Evolutionary conservation across 75 land plant species (phyloP), one percentile per base, ranked within the genome.

Genomic region (Picea glauca): DNA sequence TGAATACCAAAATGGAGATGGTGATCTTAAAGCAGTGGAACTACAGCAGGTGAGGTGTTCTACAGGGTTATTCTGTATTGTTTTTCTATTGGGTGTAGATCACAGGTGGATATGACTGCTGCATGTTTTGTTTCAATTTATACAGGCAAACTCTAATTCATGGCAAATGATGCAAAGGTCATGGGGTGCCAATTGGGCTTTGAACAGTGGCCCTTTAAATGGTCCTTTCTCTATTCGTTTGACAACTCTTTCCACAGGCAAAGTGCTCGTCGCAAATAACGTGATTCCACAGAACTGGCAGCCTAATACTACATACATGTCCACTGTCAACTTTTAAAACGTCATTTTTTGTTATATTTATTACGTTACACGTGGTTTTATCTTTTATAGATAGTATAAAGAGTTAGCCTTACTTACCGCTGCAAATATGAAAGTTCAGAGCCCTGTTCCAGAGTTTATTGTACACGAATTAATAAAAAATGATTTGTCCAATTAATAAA

Each of bases 171-270:
- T 91, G 85, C 62, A 78, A 13, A 79, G 84, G 21, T 62, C 78
- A 2, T 91, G 92, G 92, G 92, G 90, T 9, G 90, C 88, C 14
- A 60, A 79, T 4, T 91, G 88, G 88, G 73, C 79, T 50, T 60
- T 88, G 14, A 70, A 85, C 58, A 57, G 78, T 0, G 85, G 88
- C 3, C 75, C 62, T 5, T 57, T 88, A 30, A 56, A 78, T 32
- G 79, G 81, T 12, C 88, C 92, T 0, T 79, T 91, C 75, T 91
- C 92, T 3, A 14, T 91, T 58, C 78, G 81, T 33, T 15, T 86
- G 62, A 81, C 79, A 18, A 63, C 90, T 1, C 56, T 17, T 1
- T 76, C 79, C 17, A 79, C 83, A 1, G 84, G 83, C 13, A 38
- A 81, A 14, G 84, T 78, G 4, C 58, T 88, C 0, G 79, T 74